Base-by-base conservation (phyloP, 2,329 filamentous ascomycete species). In the Fusarium sp. region DNA sequence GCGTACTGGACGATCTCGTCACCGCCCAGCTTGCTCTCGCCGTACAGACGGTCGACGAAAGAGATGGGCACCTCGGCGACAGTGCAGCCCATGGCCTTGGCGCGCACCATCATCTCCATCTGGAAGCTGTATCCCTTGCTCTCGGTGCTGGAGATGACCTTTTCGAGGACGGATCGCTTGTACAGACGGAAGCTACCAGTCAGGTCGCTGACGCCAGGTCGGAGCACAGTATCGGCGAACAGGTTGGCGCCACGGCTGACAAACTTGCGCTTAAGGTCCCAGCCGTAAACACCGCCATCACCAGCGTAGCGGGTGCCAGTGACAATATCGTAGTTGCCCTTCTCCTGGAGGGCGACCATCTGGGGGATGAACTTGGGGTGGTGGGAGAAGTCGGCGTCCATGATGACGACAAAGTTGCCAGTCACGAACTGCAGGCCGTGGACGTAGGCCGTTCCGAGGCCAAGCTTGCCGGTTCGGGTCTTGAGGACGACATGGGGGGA, bases 51-150 rank as follows among this genome's bases (percentile, higher is more conserved):
- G 83, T 99, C 97, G 45, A 98, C 97, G 83, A 99, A 99, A 27
- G 91, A 94, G 77, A 99, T 99, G 14, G 97, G 97, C 70, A 98
- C 96, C 88, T 99, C 97, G 17, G 94, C 94, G 35, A 99, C 96
- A 40, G 92, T 94, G 86, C 91, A 97, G 1, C 97, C 96, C 94
- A 98, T 95, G 17, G 93, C 94, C 90, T 98, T 98, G 37, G 97
- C 97, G 71, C 95, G 90, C 10, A 98, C 96, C 92, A 98, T 98
- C 91, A 99, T 93, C 89, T 98, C 96, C 97, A 99, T 99, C 90
- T 99, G 97, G 88, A 99, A 99, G 45, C 94, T 96, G 84, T 98
- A 99, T 4, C 97, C 97, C 86, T 98, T 98, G 82, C 94, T 97
- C 88, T 98, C 93, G 10, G 95, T 98, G 84, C 90, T 94, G 80